A percentile compares a stretch with the other conserved stretches of the same genome.
Evolutionary conservation across 345 rosid species (phyloP).

Genomic region (Eucalyptus pauciflora): DNA sequence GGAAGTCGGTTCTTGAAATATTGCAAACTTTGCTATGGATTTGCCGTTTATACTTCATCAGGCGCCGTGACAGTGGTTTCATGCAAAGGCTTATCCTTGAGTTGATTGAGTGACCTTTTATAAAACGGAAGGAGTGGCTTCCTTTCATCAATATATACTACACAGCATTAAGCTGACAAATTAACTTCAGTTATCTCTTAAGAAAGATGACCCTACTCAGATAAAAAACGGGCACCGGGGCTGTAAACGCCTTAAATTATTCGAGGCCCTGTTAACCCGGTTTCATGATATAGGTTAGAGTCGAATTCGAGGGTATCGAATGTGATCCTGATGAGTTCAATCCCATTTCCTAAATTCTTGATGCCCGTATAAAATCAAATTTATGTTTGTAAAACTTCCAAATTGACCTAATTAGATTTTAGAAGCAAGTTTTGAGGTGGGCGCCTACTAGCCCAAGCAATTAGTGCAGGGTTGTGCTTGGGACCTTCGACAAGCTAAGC

Average conservation of each 20-base stretch:
- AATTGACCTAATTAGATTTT: background rate
- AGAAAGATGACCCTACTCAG: background rate
- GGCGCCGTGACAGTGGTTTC: background rate
- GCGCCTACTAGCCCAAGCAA: background rate
- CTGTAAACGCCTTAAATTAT: background rate
- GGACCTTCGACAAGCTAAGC: background rate
- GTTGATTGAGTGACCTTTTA: background rate
- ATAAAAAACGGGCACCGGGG: accelerated
- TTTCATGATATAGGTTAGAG: background rate
- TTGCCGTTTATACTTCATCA: background rate
- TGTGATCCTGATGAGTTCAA: background rate
- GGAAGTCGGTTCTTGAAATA: background rate
- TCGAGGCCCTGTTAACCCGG: background rate
- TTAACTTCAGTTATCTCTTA: background rate
- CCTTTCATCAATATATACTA: background rate
- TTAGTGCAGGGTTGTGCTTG: background rate
- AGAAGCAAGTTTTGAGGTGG: background rate
- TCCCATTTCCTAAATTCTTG: background rate
- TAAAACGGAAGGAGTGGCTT: too few relatives aligned
- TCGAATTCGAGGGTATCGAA: background rate
- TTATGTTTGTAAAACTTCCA: background rate
- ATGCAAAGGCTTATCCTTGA: background rate
- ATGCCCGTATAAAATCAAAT: background rate
- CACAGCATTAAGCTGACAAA: background rate
- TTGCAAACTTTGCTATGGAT: background rate